These are phyloP conservation scores for Thielaviopsis cerberus DNA, from an alignment of 2,329 filamentous ascomycete species.

Conservation along the genomic window DNA sequence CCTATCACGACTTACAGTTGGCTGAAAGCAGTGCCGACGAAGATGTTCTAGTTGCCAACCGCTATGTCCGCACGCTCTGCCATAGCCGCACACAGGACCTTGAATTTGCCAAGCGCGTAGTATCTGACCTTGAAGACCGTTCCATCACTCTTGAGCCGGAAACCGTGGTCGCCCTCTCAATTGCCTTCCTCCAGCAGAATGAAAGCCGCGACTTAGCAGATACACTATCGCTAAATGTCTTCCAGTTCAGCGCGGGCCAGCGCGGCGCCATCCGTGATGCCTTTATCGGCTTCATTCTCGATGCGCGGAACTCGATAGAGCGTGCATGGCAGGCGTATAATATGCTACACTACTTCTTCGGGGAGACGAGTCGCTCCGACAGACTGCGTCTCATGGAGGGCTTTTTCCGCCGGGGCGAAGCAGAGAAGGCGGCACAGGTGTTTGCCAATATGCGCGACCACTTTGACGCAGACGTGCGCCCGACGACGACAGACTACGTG, in stretches of 20 bases:
- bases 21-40: conserved; percentile 32
- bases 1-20: conserved; percentile 43
- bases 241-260: conserved; percentile 51
- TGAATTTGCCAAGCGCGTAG: conserved; percentile 51
- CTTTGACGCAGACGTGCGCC: conserved; percentile 40
- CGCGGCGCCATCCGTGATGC: conserved; percentile 45
- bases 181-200: conserved; percentile 55
- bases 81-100: conserved; percentile 41
- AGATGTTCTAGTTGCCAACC: conserved; percentile 48
- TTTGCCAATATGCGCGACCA: conserved; percentile 91
- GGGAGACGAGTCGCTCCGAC: conserved; percentile 43
- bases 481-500: conserved; percentile 58
- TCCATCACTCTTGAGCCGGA: conserved; percentile 51
- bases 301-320: conserved; percentile 41
- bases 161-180: conserved; percentile 55
- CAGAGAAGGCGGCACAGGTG: conserved; percentile 70
- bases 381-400: conserved; percentile 59
- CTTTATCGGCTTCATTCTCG: conserved; percentile 49
- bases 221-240: conserved; percentile 56
- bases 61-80: conserved; percentile 53
- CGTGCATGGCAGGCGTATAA: conserved; percentile 48
- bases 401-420: conserved; percentile 59
- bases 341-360: conserved; percentile 45
- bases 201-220: conserved; percentile 67
- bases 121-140: conserved; percentile 53